Conservation (phyloP, 306 rosid genomes). For the Rosa lucieae region DNA sequence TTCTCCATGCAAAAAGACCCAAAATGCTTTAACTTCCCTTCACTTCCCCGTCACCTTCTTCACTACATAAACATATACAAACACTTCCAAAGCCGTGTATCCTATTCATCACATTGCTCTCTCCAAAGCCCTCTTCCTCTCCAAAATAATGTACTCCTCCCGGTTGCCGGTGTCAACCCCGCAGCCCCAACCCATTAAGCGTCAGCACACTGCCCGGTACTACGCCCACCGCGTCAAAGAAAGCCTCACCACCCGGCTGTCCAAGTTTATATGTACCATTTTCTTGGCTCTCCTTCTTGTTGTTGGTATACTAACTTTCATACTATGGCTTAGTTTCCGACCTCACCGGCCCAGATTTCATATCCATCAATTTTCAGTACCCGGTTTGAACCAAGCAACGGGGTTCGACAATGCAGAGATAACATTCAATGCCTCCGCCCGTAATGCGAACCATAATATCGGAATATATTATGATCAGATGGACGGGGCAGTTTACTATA, state of each 20-base stretch:
- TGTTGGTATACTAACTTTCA: conserved; percentile 56
- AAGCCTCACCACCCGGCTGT: conserved; percentile 70
- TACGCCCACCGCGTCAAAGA: conserved; percentile 73
- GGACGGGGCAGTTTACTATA: conserved; percentile 54
- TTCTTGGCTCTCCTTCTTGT: conserved; percentile 56
- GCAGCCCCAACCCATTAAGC: conserved; percentile 38
- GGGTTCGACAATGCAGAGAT: conserved; percentile 54
- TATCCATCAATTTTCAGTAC: conserved; percentile 57
- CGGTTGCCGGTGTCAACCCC: conserved; percentile 40
- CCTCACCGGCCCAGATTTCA: conserved; percentile 85
- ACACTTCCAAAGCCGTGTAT: not conserved
- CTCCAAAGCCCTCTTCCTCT: not conserved
- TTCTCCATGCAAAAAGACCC: conserved; percentile 45
- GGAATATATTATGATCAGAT: conserved; percentile 58
- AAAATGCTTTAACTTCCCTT: conserved; percentile 29
- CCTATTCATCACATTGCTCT: conserved; percentile 14
- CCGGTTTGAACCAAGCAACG: conserved; percentile 46
- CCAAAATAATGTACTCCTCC: conserved; percentile 35
- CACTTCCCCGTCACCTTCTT: conserved; percentile 27
- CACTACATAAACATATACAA: conserved; percentile 24
- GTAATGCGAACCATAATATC: conserved; percentile 72
- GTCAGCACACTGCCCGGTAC: conserved; percentile 60
- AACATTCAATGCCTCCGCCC: conserved; percentile 47
- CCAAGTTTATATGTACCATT: conserved; percentile 63
- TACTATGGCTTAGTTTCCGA: conserved; percentile 80